Base-by-base conservation (phyloP, 148 eudicot genomes). In the Cornus florida region DNA sequence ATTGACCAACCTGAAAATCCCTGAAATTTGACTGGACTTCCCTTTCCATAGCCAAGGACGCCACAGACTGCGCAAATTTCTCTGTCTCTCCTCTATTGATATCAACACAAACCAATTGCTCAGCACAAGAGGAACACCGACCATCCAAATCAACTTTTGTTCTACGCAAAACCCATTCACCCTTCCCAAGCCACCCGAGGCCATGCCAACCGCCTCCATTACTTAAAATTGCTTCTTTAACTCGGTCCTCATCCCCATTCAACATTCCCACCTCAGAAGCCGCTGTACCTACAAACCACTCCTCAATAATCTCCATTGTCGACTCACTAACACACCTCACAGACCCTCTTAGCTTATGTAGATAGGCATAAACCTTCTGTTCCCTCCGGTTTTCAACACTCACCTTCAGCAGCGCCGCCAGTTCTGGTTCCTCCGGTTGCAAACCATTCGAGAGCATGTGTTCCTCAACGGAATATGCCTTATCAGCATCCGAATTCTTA, bases 171-270 rank as follows among this genome's bases (percentile, higher is more conserved):
- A 76, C 85, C 99, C 99, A 93, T 56, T 76, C 67, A 5, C 99
- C 98, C 43, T 79, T 85, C 71, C 99, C 99, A 31, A 92, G 73
- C 99, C 99, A 96, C 77, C 99, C 99, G 69, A 87, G 65, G 57
- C 94, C 99, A 83, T 93, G 98, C 99, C 99, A 96, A 53, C 99
- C 99, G 77, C 99, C 99, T 6, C 99, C 99, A 78, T 88, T 88
- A 83, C 65, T 85, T 59, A 75, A 82, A 78, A 84, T 81, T 24
- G 81, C 89, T 78, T 86, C 92, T 76, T 84, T 89, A 79, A 91
- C 84, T 83, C 75, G 71, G 71, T 73, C 86, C 24, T 60, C 79
- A 78, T 92, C 91, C 89, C 86, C 83, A 75, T 78, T 89, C 82
- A 28, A 84, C 48, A n/a, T 74, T 17, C 95, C 92, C 71, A 88